Percentiles rank a stretch among this genome's conserved stretches.
Evolutionary conservation across 495 filamentous ascomycete species (phyloP).

Genomic region (Cryomyces antarcticus): DNA sequence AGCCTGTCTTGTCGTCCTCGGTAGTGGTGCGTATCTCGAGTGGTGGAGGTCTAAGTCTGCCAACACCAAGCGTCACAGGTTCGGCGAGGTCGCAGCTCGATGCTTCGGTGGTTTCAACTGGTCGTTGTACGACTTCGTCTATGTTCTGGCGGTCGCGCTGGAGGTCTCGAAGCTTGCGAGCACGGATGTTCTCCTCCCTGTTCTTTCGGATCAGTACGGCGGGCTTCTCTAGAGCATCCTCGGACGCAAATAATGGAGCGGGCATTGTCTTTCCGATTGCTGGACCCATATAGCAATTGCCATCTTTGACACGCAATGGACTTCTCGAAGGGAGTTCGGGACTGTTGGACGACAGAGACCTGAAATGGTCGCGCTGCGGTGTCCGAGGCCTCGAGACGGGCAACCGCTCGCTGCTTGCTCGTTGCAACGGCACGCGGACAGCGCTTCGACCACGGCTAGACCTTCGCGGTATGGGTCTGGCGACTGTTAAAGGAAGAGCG

Average conservation of each 20-base stretch:
- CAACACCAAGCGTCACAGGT: too few relatives aligned
- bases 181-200: slow-evolving; percentile 7
- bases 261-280: too few relatives aligned
- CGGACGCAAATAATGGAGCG: too few relatives aligned
- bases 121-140: background rate
- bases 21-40: too few relatives aligned
- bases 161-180: slow-evolving; percentile 13
- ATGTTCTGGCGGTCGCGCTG: slow-evolving; percentile 3
- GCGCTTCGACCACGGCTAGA: background rate
- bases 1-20: slow-evolving; percentile 1
- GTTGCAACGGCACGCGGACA: background rate
- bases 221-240: background rate
- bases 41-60: too few relatives aligned
- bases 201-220: slow-evolving; percentile 1
- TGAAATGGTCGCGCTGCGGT: too few relatives aligned
- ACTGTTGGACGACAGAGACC: too few relatives aligned
- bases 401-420: background rate
- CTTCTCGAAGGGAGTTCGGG: too few relatives aligned
- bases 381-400: background rate
- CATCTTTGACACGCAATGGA: too few relatives aligned
- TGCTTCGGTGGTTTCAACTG: background rate
- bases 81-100: too few relatives aligned
- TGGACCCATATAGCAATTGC: too few relatives aligned
- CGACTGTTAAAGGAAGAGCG: background rate
- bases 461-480: background rate